Conservation (phyloP, 2,329 filamentous ascomycete species). For the Scytalidium sp. region DNA sequence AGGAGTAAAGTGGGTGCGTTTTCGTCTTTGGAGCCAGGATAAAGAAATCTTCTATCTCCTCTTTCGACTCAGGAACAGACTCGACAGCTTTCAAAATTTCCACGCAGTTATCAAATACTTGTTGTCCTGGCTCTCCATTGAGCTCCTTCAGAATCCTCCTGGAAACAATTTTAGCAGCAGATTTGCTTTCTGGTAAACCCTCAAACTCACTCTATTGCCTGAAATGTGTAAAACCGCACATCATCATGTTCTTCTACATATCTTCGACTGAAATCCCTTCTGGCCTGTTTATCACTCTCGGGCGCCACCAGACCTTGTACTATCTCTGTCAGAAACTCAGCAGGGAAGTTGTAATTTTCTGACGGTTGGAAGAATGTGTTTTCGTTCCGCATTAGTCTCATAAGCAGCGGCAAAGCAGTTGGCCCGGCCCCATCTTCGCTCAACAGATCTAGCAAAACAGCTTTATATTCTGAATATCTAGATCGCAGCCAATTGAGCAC, state of each 20-base stretch:
- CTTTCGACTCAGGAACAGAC: slow-evolving; percentile 63
- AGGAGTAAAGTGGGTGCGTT: slow-evolving; percentile 62
- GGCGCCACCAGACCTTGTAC: slow-evolving; percentile 59
- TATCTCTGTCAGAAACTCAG: slow-evolving; percentile 62
- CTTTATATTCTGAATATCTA: slow-evolving; percentile 68
- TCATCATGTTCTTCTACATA: slow-evolving; percentile 81
- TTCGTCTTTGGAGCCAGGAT: slow-evolving; percentile 62
- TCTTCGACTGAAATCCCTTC: slow-evolving; percentile 71
- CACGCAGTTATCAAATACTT: slow-evolving; percentile 54
- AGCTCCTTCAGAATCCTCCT: slow-evolving; percentile 25
- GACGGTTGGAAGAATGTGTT: slow-evolving; percentile 58
- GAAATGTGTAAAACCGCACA: slow-evolving; percentile 78
- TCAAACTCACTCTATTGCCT: slow-evolving; percentile 63
- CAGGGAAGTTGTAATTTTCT: slow-evolving; percentile 67
- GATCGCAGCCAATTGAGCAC: slow-evolving; percentile 78
- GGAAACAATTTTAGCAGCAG: background rate
- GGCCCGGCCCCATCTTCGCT: slow-evolving; percentile 59
- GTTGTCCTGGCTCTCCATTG: slow-evolving; percentile 3
- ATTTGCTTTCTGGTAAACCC: too few relatives aligned
- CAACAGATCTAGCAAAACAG: slow-evolving; percentile 59
- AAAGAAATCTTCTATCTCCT: slow-evolving; percentile 69
- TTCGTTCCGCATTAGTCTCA: slow-evolving; percentile 83
- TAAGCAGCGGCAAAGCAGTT: slow-evolving; percentile 72
- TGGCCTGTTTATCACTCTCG: slow-evolving; percentile 54
- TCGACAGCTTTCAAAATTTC: slow-evolving; percentile 65